Evolutionary conservation across 1,284 basidiomycete species (phyloP), one percentile per base, ranked within the genome.

Genomic region (Apiotrichum mycotoxinovorans): DNA sequence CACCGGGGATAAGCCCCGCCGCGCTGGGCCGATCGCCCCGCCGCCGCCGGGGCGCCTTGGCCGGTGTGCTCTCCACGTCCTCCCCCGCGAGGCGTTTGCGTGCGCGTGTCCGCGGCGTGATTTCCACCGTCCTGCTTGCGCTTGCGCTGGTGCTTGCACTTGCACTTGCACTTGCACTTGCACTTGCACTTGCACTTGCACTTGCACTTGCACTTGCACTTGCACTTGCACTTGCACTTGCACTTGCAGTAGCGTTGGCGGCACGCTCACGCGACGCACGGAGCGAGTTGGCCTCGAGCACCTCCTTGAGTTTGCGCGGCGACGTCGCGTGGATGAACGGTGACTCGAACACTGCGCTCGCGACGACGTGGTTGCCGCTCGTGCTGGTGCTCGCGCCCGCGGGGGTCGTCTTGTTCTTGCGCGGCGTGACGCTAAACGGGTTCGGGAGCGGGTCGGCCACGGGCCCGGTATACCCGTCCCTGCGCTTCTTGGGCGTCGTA

Each of bases 31-130:
- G 52, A n/a, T 53, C 52, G 8, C 52, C 52, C 9, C 52, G 44
- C n/a, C 44, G 52, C 12, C 49, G 49, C 11, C 49, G 37, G 9
- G 49, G 49, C 10, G 35, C 49, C 23, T 51, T 51, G 25, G 35
- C 56, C 4, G 76, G 76, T 3, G 72, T 74, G 57, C 71, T 68
- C 22, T 73, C 74, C 30, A 75, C 66, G 23, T 60, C 56, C 44
- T 77, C 75, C 4, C 76, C 76, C 12, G 68, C 61, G 14, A 78
- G 58, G 11, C 74, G 60, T 54, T 73, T 74, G 22, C 76, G 55
- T n/a, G 76, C 76, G 23, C 64, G 64, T 1, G 76, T 76, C 14
- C 76, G 57, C 1, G 76, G 76, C 26, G 76, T 78, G 35, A 68
- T 67, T 27, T 67, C 67, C 27, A 35, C 40, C 12, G 2, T 18